Percentiles rank a stretch among this genome's conserved stretches.
Evolutionary conservation across 129 eudicot species (phyloP).

Genomic region (Deinandra increscens): DNA sequence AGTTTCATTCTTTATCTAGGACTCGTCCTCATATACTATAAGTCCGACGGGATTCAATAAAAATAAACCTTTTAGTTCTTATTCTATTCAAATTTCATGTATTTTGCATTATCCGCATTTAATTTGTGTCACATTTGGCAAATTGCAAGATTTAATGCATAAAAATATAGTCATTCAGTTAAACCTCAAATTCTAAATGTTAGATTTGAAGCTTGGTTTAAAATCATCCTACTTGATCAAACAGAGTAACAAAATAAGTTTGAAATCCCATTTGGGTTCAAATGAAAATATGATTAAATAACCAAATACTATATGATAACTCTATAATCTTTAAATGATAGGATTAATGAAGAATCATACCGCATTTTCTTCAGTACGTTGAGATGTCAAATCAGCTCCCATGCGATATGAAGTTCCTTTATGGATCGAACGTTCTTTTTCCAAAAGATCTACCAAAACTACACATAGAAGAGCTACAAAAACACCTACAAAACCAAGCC

Average conservation of each 20-base stretch:
- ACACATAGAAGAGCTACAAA: constrained; percentile 42
- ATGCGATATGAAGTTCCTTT: constrained; percentile 11
- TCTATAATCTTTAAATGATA: constrained; percentile 5
- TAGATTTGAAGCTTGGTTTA: neutral
- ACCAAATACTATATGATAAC: constrained; percentile 2
- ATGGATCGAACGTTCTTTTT: constrained; percentile 19
- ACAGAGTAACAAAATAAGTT: neutral
- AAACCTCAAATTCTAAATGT: neutral
- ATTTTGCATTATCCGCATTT: neutral
- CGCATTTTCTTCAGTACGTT: constrained; percentile 9
- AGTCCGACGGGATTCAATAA: too few relatives aligned
- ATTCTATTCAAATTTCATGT: neutral
- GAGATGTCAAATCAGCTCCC: constrained; percentile 24
- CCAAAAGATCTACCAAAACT: constrained; percentile 35
- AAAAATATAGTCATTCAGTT: neutral
- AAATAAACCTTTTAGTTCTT: neutral
- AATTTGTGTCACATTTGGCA: neutral
- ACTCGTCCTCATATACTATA: too few relatives aligned
- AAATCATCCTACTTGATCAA: neutral
- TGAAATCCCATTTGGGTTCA: neutral
- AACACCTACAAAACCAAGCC: constrained; percentile 30
- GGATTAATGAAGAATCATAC: constrained; percentile 25
- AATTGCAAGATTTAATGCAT: neutral
- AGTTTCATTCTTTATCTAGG: neutral
- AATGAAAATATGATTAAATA: neutral